Evolutionary conservation across 2,329 filamentous ascomycete species (phyloP), one percentile per base, ranked within the genome.

Genomic region (Chrysosporium keratinophilum): DNA sequence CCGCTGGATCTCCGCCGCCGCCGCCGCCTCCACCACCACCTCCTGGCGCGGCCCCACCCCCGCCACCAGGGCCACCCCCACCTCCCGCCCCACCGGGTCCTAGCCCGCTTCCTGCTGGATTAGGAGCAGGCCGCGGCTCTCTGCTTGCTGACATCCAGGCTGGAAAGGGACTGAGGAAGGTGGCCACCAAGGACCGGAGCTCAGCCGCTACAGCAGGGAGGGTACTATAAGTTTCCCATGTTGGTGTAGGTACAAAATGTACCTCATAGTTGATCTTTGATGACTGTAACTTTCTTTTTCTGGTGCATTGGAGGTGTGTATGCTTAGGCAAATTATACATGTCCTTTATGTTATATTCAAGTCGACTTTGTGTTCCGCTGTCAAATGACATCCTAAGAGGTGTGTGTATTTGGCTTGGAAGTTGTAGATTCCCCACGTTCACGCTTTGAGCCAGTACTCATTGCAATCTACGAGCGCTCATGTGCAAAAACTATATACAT

Each of bases 131-230:
- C 59, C 72, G 76, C 23, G 74, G 78, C 57, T 80, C 82, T 0
- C 77, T 98, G 64, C 70, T 98, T 59, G 83, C 83, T 56, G 82
- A 95, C 67, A 97, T 98, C 57, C 83, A 91, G 65, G 73, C 81
- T 58, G 91, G 93, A 42, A 89, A 71, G 69, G 71, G 82, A 2
- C 74, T 98, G 65, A 89, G 79, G 76, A 97, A 97, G 77, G 88
- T 89, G 20, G 75, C 84, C 67, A 97, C 93, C 0, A 90, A 88
- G 69, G 93, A 98, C 69, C 84, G 83, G 69, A 96, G 90, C 69
- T 71, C 63, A 46, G 79, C 87, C 50, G 69, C 82, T 50, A 76
- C 83, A 55, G 86, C 88, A 19, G 91, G 91, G n/a, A 80, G 82
- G 57, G 90, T 96, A 56, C 62, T 81, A 61, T 67, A 62, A 37